Evolutionary conservation across 129 eudicot genomes (phyloP).

Genomic region (Chrysanthemum makinoi): DNA sequence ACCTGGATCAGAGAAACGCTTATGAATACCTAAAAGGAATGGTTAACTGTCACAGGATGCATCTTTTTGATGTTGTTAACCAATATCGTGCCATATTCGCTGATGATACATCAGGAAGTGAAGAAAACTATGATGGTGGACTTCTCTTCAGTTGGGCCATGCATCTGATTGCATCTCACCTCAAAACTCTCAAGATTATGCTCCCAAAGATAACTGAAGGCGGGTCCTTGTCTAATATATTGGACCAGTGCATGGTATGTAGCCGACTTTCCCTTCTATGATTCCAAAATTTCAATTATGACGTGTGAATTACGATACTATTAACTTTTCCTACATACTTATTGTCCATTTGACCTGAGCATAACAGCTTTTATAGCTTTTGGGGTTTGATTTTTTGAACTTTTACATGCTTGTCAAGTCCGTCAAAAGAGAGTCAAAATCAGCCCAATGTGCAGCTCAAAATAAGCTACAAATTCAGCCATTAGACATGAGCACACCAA

Average conservation of each 20-base stretch:
- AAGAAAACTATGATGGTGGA: constrained; percentile 96
- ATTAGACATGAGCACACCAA: too few relatives aligned
- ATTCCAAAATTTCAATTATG: too few relatives aligned
- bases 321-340: too few relatives aligned
- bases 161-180: constrained; percentile 86
- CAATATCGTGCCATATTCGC: constrained; percentile 96
- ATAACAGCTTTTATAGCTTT: too few relatives aligned
- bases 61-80: constrained; percentile 98
- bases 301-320: too few relatives aligned
- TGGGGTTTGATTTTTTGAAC: too few relatives aligned
- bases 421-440: too few relatives aligned
- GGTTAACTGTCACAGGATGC: constrained; percentile 73
- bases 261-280: too few relatives aligned
- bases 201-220: constrained; percentile 97
- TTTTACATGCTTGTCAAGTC: too few relatives aligned
- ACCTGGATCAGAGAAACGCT: constrained; percentile 93
- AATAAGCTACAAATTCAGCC: too few relatives aligned
- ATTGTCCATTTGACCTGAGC: too few relatives aligned
- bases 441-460: too few relatives aligned
- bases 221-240: constrained; percentile 86
- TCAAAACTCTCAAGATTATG: constrained; percentile 78
- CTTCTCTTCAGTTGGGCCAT: constrained; percentile 98
- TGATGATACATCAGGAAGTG: constrained; percentile 96
- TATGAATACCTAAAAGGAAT: constrained; percentile 92
- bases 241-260: constrained; percentile 95